A percentile compares a stretch with the other conserved stretches of the same genome.
phyloP scores from a whole-genome alignment of 2,329 filamentous ascomycete genomes.

The Gaeumannomyces sp. region DNA sequence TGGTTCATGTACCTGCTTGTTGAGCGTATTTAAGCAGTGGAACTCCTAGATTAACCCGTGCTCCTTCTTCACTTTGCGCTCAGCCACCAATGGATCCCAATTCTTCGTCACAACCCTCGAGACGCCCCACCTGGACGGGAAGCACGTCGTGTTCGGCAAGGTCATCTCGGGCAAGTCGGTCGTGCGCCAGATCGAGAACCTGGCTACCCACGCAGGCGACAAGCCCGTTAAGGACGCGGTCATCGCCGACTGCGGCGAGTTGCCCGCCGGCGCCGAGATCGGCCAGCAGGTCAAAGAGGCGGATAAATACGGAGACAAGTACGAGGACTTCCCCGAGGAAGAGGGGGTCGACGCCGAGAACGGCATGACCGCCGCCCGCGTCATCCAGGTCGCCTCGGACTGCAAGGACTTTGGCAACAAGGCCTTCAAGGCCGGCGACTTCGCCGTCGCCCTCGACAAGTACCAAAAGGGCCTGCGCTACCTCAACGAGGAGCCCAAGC shows the following conservation, averaged over 20 bases:
- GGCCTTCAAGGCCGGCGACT: constrained; percentile 77
- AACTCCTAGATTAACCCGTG: background rate
- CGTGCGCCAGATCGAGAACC: constrained; percentile 83
- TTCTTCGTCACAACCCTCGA: constrained; percentile 96
- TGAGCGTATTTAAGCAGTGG: background rate
- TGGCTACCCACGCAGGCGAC: constrained; percentile 66
- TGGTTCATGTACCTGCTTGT: background rate
- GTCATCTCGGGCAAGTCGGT: constrained; percentile 90
- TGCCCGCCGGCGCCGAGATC: constrained; percentile 64
- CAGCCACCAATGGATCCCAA: constrained; percentile 90
- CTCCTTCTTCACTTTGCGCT: constrained; percentile 2
- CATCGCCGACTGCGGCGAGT: constrained; percentile 80
- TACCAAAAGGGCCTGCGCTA: constrained; percentile 93
- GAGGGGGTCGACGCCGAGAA: constrained; percentile 35
- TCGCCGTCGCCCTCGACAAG: constrained; percentile 70
- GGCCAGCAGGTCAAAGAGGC: constrained; percentile 58
- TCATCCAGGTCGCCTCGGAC: constrained; percentile 72
- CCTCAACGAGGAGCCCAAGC: constrained; percentile 74
- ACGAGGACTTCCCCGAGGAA: constrained; percentile 93
- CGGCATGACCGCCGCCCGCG: constrained; percentile 58
- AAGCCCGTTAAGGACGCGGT: constrained; percentile 68
- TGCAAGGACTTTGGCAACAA: constrained; percentile 91
- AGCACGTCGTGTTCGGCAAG: constrained; percentile 93
- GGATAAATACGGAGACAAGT: constrained; percentile 80
- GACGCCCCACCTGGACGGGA: constrained; percentile 91